Percentiles rank a stretch among this genome's conserved stretches.
Evolutionary conservation across 140 eudicot genomes (phyloP).

Genomic region (Senecio squalidus): DNA sequence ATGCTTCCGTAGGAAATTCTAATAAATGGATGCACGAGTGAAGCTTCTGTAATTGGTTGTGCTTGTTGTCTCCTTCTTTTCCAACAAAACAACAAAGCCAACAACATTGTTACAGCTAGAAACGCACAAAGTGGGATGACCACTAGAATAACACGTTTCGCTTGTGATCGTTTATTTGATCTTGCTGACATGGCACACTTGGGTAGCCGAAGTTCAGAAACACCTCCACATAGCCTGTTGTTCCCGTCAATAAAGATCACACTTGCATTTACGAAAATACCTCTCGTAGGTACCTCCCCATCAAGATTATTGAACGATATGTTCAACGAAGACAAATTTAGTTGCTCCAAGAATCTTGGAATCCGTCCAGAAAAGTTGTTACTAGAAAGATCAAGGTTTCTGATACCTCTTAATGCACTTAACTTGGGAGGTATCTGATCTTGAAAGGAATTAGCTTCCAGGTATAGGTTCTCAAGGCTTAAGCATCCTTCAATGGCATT

Average conservation of each 20-base stretch:
- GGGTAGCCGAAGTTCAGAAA: slow-evolving; percentile 11
- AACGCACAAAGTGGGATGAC: slow-evolving; percentile 9
- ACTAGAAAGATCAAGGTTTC: slow-evolving; percentile 17
- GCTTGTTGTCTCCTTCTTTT: slow-evolving; percentile 15
- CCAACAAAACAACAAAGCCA: slow-evolving; percentile 10
- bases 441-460: slow-evolving; percentile 10
- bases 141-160: slow-evolving; percentile 6
- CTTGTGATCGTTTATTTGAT: slow-evolving; percentile 8
- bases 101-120: slow-evolving; percentile 4
- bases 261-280: slow-evolving; percentile 17
- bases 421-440: slow-evolving; percentile 11
- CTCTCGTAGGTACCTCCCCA: slow-evolving; percentile 21
- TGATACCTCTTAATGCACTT: slow-evolving; percentile 17
- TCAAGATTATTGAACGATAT: slow-evolving; percentile 24
- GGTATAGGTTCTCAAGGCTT: slow-evolving; percentile 17
- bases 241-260: slow-evolving; percentile 12
- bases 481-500: slow-evolving; percentile 25
- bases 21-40: slow-evolving; percentile 6
- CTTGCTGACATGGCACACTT: slow-evolving; percentile 8
- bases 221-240: slow-evolving; percentile 22
- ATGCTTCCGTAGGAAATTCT: slow-evolving; percentile 35
- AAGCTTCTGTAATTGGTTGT: slow-evolving; percentile 4
- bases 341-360: slow-evolving; percentile 30
- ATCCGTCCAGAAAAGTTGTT: slow-evolving; percentile 26
- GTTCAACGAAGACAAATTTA: slow-evolving; percentile 19